Base-by-base conservation (phyloP, 192 early-diverging fungal species). In the Coemansia sp. region DNA sequence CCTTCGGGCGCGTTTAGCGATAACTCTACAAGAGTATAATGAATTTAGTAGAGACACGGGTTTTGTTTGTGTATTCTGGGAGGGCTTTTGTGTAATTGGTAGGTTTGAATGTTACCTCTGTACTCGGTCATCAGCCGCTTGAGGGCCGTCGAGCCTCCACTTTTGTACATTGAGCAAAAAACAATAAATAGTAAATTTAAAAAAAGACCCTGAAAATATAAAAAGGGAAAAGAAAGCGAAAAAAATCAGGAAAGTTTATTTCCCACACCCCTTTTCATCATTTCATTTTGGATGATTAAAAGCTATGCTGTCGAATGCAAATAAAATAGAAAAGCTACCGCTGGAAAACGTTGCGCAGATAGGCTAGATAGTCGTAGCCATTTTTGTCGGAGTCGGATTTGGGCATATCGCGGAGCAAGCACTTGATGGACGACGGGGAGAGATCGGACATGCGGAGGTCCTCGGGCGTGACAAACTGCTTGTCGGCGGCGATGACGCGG, bases 121-220 rank as follows among this genome's bases (percentile, higher is more conserved):
- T 97, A 97, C 69, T 97, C 95, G 10, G 87, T 93, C 91, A 94
- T 93, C 46, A 97, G 81, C 55, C 94, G 85, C 80, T 91, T 93
- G 33, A 94, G 69, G 31, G 92, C 92, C 23, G 92, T 89, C 14
- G 89, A 84, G 51, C 88, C 87, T 53, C 77, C 71, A 54, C 78
- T 70, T 51, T 80, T 73, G 68, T 79, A 74, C 76, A 79, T 82
- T 65, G n/a, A 30, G 14, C 24, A n/a, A 23, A 50, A 6, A 48
- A 35, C 35, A 44, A 11, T 31, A 48, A 46, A 64, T 18, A 55
- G 52, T 56, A 60, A 43, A 60, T 16, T 31, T 48, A 54, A 62
- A 65, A 47, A 47, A 21, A 47, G 45, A 43, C n/a, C n/a, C n/a
- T n/a, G n/a, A n/a, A n/a, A n/a, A n/a, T n/a, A n/a, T n/a, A n/a